These are phyloP conservation scores for Pisolithus thermaeus DNA, from an alignment of 1,284 basidiomycete genomes.

Conservation along the genomic window DNA sequence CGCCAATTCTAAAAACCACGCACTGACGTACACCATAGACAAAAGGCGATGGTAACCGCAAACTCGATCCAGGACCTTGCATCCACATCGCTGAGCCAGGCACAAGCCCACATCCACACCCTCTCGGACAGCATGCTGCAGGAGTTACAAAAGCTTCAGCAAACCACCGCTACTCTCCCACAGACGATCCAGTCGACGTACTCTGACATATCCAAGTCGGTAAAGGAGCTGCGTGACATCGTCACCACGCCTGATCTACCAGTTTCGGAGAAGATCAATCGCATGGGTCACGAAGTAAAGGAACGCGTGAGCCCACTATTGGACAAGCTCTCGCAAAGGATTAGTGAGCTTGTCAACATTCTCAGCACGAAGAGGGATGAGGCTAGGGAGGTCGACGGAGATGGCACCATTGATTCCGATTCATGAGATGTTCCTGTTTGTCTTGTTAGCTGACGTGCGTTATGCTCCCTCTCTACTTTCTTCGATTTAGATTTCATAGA, in stretches of 20 bases:
- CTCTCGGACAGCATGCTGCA: constrained; percentile 59
- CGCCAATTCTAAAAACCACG: constrained; percentile 2
- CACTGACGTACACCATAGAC: constrained; percentile 33
- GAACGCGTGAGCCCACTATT: constrained; percentile 55
- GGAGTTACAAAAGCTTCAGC: constrained; percentile 61
- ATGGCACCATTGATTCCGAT: constrained; percentile 9
- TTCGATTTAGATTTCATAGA: not conserved
- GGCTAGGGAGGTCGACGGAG: constrained; percentile 1
- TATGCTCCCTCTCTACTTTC: not conserved
- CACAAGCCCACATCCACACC: constrained; percentile 46
- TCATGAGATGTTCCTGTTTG: constrained; percentile 4
- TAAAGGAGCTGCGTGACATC: constrained; percentile 47
- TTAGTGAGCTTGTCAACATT: constrained; percentile 19
- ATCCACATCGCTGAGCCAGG: constrained; percentile 44
- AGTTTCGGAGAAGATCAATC: constrained; percentile 51
- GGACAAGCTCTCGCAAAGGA: constrained; percentile 29
- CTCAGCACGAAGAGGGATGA: constrained; percentile 28
- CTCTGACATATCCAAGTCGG: constrained; percentile 43
- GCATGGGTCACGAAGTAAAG: constrained; percentile 52
- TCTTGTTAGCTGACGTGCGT: not conserved
- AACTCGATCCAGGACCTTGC: constrained; percentile 54
- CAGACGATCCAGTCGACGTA: constrained; percentile 50
- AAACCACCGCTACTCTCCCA: constrained; percentile 50
- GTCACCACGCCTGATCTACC: constrained; percentile 49
- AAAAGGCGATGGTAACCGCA: constrained; percentile 66